Evolutionary conservation across 202 grass and related monocot species (phyloP).

Genomic region (Dendrocalamus latiflorus): DNA sequence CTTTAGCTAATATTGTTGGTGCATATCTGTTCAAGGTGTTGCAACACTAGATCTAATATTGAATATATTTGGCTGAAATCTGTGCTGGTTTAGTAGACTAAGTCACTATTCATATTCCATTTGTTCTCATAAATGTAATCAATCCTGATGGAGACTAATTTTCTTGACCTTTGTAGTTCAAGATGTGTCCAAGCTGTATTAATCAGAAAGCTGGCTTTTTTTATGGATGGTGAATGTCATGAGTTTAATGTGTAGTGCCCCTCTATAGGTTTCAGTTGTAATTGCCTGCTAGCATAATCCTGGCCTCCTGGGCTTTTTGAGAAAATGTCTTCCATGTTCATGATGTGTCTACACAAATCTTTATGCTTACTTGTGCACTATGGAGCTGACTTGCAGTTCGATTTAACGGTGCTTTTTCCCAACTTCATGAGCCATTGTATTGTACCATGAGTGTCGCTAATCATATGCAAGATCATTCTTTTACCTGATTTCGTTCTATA

Average conservation of each 20-base stretch:
- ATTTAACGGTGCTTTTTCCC: background rate
- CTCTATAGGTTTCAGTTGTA: background rate
- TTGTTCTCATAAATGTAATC: background rate
- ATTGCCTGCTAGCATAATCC: background rate
- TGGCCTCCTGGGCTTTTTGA: conserved; percentile 3
- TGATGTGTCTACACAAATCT: background rate
- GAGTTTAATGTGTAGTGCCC: conserved; percentile 21
- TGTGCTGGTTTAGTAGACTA: background rate
- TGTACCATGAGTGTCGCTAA: background rate
- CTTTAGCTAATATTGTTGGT: conserved; percentile 1
- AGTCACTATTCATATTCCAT: no score
- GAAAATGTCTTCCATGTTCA: background rate
- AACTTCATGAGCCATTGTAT: background rate
- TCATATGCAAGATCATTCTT: background rate
- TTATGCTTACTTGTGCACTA: background rate
- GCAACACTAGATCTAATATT: background rate
- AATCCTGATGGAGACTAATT: background rate
- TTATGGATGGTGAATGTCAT: background rate
- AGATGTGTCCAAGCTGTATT: background rate
- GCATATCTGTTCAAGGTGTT: background rate
- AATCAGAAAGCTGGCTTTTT: background rate
- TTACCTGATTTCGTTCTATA: background rate
- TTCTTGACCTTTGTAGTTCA: background rate
- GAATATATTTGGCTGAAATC: background rate
- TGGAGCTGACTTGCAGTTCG: background rate